A percentile compares a stretch with the other conserved stretches of the same genome.
Conservation (phyloP, 164 flowering plant genomes). For the Nymphaea colorata region DNA sequence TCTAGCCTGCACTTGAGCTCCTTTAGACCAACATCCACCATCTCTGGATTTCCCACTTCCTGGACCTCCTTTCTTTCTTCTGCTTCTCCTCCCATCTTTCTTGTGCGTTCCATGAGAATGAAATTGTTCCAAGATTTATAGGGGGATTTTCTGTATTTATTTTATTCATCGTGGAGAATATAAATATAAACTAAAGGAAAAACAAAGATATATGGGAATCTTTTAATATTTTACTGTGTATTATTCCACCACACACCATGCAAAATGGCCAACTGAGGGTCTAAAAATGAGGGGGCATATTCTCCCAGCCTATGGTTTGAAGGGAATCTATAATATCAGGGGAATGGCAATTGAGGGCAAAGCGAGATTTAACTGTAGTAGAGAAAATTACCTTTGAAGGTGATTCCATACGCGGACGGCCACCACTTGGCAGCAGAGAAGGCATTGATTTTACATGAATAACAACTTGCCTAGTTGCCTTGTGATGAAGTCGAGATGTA, state of each 20-base stretch:
- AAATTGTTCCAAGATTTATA: not conserved
- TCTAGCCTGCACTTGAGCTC: conserved; percentile 43
- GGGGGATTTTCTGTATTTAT: not conserved
- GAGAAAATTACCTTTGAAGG: not conserved
- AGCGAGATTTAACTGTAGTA: too few species aligned
- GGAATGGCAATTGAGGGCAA: not conserved
- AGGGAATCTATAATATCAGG: not conserved
- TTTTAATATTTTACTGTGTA: not conserved
- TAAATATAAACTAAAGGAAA: not conserved
- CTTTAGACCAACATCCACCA: conserved; percentile 35
- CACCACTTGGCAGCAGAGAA: not conserved
- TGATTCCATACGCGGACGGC: not conserved
- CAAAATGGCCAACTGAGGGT: not conserved
- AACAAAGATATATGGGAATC: not conserved
- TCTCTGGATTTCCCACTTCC: conserved; percentile 12
- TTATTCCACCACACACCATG: not conserved
- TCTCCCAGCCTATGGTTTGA: not conserved
- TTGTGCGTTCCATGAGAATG: not conserved
- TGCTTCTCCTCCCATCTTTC: not conserved
- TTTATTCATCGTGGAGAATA: not conserved
- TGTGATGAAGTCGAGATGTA: too few species aligned
- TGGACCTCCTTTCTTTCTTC: not conserved
- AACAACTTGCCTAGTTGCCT: not conserved
- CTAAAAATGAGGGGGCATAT: not conserved
- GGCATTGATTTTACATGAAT: not conserved